These are phyloP conservation scores for Aspergillus olivimuriae DNA, from an alignment of 495 filamentous ascomycete species.

Conservation along the genomic window DNA sequence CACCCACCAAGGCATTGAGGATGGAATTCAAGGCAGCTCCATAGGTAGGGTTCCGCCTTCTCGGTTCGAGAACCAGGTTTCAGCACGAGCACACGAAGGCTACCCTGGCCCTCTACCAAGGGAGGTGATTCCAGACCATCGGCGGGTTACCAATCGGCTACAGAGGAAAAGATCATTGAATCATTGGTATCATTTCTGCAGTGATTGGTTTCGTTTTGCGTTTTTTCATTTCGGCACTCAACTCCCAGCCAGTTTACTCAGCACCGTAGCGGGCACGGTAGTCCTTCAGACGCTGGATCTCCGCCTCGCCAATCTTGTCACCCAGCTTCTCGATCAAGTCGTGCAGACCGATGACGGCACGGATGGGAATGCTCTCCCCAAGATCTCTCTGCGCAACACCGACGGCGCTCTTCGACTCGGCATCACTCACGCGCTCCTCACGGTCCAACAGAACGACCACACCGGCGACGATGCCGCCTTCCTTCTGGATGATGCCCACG, in stretches of 20 bases:
- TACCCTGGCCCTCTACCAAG: too few relatives aligned
- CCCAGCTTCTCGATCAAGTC: slow-evolving; percentile 67
- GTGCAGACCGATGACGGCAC: slow-evolving; percentile 53
- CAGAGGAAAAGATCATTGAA: background rate
- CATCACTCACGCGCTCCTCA: slow-evolving; percentile 66
- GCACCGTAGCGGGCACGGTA: slow-evolving; percentile 64
- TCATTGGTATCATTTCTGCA: background rate
- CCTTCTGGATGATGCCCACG: slow-evolving; percentile 69
- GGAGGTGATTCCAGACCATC: too few relatives aligned
- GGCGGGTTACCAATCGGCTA: background rate
- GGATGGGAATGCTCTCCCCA: slow-evolving; percentile 39
- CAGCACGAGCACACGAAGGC: too few relatives aligned
- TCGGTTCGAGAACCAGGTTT: too few relatives aligned
- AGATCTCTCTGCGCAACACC: slow-evolving; percentile 69
- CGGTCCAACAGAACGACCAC: slow-evolving; percentile 86
- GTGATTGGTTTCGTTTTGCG: background rate
- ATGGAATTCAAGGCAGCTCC: too few relatives aligned
- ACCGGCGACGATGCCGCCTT: slow-evolving; percentile 77
- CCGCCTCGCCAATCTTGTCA: slow-evolving; percentile 45
- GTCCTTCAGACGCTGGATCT: slow-evolving; percentile 66
- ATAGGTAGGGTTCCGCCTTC: too few relatives aligned
- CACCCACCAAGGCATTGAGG: too few relatives aligned
- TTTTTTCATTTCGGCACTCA: background rate
- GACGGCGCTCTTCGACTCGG: slow-evolving; percentile 59
- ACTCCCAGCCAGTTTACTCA: background rate